Conservation (phyloP, 2,329 filamentous ascomycete genomes). For the Dactylonectria macrodidyma region DNA sequence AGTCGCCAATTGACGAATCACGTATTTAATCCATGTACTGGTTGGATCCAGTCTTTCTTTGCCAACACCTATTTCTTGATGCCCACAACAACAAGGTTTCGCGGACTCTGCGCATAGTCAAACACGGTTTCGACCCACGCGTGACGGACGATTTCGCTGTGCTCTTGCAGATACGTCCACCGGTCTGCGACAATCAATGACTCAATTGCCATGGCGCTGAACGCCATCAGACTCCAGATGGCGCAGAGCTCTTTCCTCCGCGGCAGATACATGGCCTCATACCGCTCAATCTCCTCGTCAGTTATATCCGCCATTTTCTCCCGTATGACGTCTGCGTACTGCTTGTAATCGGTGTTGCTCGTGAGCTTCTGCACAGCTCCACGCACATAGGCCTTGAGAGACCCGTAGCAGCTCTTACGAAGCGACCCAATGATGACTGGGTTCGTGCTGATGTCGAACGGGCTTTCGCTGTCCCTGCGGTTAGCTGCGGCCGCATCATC, state of each 20-base stretch:
- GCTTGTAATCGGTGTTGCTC: slow-evolving; percentile 68
- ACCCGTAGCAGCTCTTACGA: slow-evolving; percentile 82
- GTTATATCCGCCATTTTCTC: slow-evolving; percentile 78
- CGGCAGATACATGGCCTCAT: slow-evolving; percentile 75
- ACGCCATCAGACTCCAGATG: slow-evolving; percentile 96
- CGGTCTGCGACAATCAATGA: slow-evolving; percentile 91
- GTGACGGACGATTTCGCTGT: slow-evolving; percentile 76
- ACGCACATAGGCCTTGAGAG: slow-evolving; percentile 82
- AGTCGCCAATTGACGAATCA: too few relatives aligned
- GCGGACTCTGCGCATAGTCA: slow-evolving; percentile 86
- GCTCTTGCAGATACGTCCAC: slow-evolving; percentile 89
- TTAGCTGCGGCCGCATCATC: slow-evolving; percentile 25
- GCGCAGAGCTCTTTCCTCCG: slow-evolving; percentile 87
- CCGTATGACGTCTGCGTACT: slow-evolving; percentile 72
- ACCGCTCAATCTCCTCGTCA: slow-evolving; percentile 81
- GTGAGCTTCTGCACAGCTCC: slow-evolving; percentile 85
- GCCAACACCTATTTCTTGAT: slow-evolving; percentile 75
- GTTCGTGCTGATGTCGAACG: slow-evolving; percentile 74
- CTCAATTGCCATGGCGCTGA: slow-evolving; percentile 91
- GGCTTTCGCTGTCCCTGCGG: slow-evolving; percentile 51
- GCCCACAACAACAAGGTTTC: slow-evolving; percentile 94
- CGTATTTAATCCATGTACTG: background rate
- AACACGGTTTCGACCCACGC: slow-evolving; percentile 97
- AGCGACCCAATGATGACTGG: slow-evolving; percentile 91
- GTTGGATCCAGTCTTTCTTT: slow-evolving; percentile 19